Conservation (phyloP, 768 basidiomycete genomes). For the Cystofilobasidium macerans region DNA sequence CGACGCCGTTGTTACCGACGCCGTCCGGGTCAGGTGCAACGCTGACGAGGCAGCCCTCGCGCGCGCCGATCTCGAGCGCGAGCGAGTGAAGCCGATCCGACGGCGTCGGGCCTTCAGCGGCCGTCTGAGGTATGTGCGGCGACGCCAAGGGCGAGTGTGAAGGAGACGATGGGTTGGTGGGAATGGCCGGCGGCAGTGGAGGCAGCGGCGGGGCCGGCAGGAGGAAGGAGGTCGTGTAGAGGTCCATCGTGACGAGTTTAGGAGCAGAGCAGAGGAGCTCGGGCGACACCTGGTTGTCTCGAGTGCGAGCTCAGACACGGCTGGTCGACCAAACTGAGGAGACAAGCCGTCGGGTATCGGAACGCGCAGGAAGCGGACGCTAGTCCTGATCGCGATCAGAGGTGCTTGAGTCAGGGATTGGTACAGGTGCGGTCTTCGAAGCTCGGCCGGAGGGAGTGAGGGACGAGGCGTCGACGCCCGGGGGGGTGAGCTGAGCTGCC, state of each 20-base stretch:
- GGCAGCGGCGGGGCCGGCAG: constrained; percentile 29
- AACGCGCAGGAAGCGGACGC: too few relatives aligned
- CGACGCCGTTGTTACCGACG: constrained; percentile 12
- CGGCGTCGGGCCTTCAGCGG: constrained; percentile 40
- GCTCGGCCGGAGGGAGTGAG: too few relatives aligned
- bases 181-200: constrained; percentile 15
- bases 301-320: too few relatives aligned
- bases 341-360: too few relatives aligned
- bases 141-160: constrained; percentile 24
- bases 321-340: too few relatives aligned
- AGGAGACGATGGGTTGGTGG: constrained; percentile 25
- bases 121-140: constrained; percentile 18
- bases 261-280: too few relatives aligned
- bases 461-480: too few relatives aligned
- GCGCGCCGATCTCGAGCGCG: constrained; percentile 62
- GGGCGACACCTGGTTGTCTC: too few relatives aligned
- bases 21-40: constrained; percentile 47
- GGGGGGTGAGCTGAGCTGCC: too few relatives aligned
- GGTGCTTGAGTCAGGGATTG: too few relatives aligned
- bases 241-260: constrained; percentile 61
- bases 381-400: too few relatives aligned
- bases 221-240: constrained; percentile 82
- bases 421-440: too few relatives aligned
- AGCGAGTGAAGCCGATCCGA: constrained; percentile 65
- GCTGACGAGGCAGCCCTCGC: constrained; percentile 73